A percentile compares a stretch with the other conserved stretches of the same genome.
Conservation (phyloP, 495 filamentous ascomycete species). For the Terfezia boudieri region DNA sequence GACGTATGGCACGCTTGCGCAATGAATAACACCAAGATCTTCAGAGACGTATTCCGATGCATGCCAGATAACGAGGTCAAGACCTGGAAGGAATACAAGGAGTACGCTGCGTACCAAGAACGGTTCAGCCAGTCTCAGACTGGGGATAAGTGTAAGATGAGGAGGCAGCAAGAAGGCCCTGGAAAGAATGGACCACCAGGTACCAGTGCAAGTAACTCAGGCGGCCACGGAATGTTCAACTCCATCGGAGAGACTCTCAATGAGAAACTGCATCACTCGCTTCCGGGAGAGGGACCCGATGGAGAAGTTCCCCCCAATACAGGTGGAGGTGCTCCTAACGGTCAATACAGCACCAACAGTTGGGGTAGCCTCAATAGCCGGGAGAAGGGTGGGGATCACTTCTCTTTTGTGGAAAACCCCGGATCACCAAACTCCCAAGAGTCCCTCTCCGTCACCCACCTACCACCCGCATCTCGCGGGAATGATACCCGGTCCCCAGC, state of each 20-base stretch:
- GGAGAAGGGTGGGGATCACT: slow-evolving; percentile 5
- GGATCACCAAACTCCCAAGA: slow-evolving; percentile 5
- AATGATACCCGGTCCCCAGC: slow-evolving; percentile 7
- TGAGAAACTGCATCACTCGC: neutral
- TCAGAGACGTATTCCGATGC: slow-evolving; percentile 80
- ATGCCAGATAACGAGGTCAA: slow-evolving; percentile 90
- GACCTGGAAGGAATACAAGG: slow-evolving; percentile 85
- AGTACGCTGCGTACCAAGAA: slow-evolving; percentile 56
- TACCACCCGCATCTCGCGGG: slow-evolving; percentile 1
- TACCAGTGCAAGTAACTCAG: slow-evolving; percentile 15
- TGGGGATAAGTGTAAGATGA: slow-evolving; percentile 25
- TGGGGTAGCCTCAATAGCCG: slow-evolving; percentile 6
- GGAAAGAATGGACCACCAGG: slow-evolving; percentile 28
- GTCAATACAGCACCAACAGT: too few relatives aligned
- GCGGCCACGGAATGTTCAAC: neutral
- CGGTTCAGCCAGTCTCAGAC: slow-evolving; percentile 47
- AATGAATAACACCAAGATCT: slow-evolving; percentile 85
- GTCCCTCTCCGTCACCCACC: neutral
- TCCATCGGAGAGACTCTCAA: slow-evolving; percentile 20
- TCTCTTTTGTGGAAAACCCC: slow-evolving; percentile 7
- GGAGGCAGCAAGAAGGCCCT: slow-evolving; percentile 23
- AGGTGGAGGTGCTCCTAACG: too few relatives aligned
- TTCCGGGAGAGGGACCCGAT: slow-evolving; percentile 15
- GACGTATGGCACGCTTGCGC: slow-evolving; percentile 77
- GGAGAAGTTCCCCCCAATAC: too few relatives aligned